phyloP scores from a whole-genome alignment of 495 filamentous ascomycete genomes.

The Hyaloscypha hepaticicola region DNA sequence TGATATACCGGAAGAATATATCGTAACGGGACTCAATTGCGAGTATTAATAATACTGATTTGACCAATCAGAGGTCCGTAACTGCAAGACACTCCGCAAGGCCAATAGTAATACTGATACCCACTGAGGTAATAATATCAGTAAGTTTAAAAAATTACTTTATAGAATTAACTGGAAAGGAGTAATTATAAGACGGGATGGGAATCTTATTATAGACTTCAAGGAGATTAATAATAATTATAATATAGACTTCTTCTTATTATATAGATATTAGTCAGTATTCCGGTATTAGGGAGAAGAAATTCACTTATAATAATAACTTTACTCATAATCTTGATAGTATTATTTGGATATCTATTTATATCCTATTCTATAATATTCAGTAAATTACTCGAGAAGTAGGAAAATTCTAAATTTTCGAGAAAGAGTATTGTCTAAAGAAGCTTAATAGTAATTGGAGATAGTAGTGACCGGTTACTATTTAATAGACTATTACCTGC shows the following conservation, averaged over 20 bases:
- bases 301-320: conserved; percentile 22
- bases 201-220: no score
- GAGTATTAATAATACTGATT: conserved; percentile 15
- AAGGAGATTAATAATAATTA: no score
- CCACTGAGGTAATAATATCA: background rate
- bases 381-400: conserved; percentile 18
- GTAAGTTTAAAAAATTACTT: conserved; percentile 15
- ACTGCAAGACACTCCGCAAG: background rate
- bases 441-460: conserved; percentile 10
- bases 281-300: no score
- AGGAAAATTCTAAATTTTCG: conserved; percentile 18
- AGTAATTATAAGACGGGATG: no score
- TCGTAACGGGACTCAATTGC: conserved; percentile 13
- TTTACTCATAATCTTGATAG: conserved; percentile 13
- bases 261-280: no score
- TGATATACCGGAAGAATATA: conserved; percentile 18
- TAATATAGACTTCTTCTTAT: no score
- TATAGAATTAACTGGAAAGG: no score
- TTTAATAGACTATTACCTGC: conserved; percentile 15
- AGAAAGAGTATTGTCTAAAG: conserved; percentile 17
- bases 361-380: conserved; percentile 20
- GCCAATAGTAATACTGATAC: no score
- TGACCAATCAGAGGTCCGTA: conserved; percentile 14
- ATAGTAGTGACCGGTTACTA: conserved; percentile 15
- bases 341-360: conserved; percentile 13